Percentiles rank a stretch among this genome's conserved stretches.
Evolutionary conservation across 2,329 filamentous ascomycete genomes (phyloP).

Genomic region (Colletotrichum orchidophilum): DNA sequence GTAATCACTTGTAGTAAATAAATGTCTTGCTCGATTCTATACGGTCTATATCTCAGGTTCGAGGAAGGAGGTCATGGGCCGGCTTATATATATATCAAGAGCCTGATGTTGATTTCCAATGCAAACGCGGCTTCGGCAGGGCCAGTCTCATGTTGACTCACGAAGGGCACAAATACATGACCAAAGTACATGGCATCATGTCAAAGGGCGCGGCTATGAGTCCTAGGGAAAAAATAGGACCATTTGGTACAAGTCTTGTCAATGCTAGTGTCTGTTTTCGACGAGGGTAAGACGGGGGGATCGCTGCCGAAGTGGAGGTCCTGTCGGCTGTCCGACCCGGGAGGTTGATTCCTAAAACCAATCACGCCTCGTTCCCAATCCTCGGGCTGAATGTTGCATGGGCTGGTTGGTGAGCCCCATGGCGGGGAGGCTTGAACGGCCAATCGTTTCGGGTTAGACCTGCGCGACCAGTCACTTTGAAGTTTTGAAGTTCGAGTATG

Average conservation of each 20-base stretch:
- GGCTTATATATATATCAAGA: slow-evolving; percentile 6
- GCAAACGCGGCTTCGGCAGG: slow-evolving; percentile 8
- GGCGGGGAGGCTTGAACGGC: background rate
- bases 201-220: slow-evolving; percentile 21
- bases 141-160: background rate
- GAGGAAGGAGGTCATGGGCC: slow-evolving; percentile 1
- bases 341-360: background rate
- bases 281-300: slow-evolving; percentile 12
- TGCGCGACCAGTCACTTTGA: background rate
- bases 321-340: background rate
- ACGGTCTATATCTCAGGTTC: background rate
- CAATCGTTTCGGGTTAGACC: background rate
- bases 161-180: background rate
- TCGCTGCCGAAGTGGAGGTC: slow-evolving; percentile 8
- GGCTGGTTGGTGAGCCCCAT: slow-evolving; percentile 9
- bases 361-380: background rate
- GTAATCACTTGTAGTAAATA: background rate
- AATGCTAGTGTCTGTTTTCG: slow-evolving; percentile 5
- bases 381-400: background rate
- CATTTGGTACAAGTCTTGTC: background rate
- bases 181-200: slow-evolving; percentile 20
- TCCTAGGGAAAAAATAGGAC: background rate
- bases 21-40: background rate
- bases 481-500: background rate
- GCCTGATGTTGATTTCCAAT: background rate